These are phyloP conservation scores for Taxillus chinensis DNA, from an alignment of 164 flowering plant genomes.

Conservation along the genomic window DNA sequence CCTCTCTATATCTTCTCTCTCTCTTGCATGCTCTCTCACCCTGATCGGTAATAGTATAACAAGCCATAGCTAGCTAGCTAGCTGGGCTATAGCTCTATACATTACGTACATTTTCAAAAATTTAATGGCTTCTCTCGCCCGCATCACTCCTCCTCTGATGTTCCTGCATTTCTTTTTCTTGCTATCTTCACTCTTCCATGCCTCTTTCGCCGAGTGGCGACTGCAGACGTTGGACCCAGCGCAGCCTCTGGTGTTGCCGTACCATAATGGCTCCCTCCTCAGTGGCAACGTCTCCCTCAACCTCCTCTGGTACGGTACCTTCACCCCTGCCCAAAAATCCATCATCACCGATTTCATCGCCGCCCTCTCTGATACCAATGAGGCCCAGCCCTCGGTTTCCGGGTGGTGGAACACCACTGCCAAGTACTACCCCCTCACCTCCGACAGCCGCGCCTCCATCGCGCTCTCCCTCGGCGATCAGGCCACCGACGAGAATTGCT, in stretches of 20 bases:
- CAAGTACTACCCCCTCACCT: background rate
- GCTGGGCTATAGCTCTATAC: too few relatives aligned
- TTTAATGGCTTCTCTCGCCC: background rate
- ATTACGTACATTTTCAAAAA: too few relatives aligned
- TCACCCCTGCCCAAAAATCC: conserved; percentile 52
- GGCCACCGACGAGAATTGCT: conserved; percentile 9
- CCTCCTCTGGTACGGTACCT: conserved; percentile 66
- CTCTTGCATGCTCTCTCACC: background rate
- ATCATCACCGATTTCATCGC: conserved; percentile 49
- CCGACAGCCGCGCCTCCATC: conserved; percentile 5
- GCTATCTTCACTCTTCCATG: conserved; percentile 13
- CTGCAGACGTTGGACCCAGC: conserved; percentile 16
- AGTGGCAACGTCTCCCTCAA: conserved; percentile 46
- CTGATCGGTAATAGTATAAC: too few relatives aligned
- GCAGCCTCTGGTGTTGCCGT: conserved; percentile 27
- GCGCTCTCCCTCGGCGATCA: conserved; percentile 13
- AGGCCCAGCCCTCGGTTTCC: background rate
- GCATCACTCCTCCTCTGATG: background rate
- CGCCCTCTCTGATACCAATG: conserved; percentile 18
- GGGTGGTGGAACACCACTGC: background rate
- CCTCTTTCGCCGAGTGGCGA: conserved; percentile 16
- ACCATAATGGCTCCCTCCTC: conserved; percentile 71
- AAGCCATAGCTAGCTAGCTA: too few relatives aligned
- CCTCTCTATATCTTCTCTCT: too few relatives aligned
- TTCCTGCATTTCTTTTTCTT: conserved; percentile 10